These are phyloP conservation scores for Globisporangium nunn DNA, from an alignment of 352 stramenopile genomes.

Conservation along the genomic window DNA sequence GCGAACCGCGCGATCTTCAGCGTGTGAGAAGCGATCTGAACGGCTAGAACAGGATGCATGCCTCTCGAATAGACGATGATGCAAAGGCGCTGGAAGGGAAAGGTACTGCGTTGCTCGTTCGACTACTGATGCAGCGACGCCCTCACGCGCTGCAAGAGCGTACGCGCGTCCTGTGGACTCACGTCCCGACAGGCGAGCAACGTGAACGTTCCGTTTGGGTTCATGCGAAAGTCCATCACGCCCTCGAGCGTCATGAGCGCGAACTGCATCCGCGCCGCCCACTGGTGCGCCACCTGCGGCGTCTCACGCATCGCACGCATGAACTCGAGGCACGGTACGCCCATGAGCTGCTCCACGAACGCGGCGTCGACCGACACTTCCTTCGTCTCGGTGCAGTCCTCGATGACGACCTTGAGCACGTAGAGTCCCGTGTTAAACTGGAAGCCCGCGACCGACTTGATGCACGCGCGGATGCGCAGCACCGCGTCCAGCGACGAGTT, in stretches of 20 bases:
- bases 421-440: conserved; percentile 70
- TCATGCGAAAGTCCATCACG: conserved; percentile 49
- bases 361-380: conserved; percentile 40
- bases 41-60: no score
- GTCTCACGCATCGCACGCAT: conserved; percentile 60
- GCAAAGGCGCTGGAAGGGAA: neutral
- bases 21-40: neutral
- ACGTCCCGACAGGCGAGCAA: conserved; percentile 49
- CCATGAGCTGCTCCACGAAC: conserved; percentile 70
- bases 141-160: conserved; percentile 42
- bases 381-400: conserved; percentile 64
- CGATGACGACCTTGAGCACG: conserved; percentile 61
- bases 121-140: conserved; percentile 3
- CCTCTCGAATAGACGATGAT: no score
- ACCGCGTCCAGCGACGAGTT: conserved; percentile 16
- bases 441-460: conserved; percentile 82
- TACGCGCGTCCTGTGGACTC: conserved; percentile 21
- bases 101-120: neutral
- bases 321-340: conserved; percentile 62
- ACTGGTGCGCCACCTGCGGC: conserved; percentile 41
- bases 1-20: conserved; percentile 11
- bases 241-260: conserved; percentile 76
- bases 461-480: conserved; percentile 56
- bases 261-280: conserved; percentile 75
- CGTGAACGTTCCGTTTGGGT: conserved; percentile 27